Conservation (phyloP, 140 eudicot genomes). For the Oenanthe javanica region DNA sequence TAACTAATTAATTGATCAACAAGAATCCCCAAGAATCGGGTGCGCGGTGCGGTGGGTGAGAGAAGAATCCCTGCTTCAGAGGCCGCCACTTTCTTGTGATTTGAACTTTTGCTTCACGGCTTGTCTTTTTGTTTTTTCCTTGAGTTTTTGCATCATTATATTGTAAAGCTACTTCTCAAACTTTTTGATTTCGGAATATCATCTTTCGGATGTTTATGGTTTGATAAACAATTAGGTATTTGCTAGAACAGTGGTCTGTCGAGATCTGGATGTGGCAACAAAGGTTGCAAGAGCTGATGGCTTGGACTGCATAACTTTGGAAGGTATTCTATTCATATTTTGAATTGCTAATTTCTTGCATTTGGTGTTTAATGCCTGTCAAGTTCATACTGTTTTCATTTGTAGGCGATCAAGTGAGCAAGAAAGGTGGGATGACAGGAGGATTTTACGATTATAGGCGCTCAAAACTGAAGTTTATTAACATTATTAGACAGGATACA, state of each 20-base stretch:
- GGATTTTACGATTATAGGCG: conserved; percentile 92
- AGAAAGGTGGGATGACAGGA: conserved; percentile 99
- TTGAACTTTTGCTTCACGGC: background rate
- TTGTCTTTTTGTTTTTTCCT: background rate
- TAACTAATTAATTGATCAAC: no score
- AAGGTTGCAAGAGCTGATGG: conserved; percentile 88
- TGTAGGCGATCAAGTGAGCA: conserved; percentile 96
- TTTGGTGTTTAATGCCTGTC: background rate
- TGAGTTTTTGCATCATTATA: background rate
- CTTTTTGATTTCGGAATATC: background rate
- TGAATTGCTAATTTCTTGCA: background rate
- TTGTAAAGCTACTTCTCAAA: background rate
- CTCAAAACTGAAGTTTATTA: conserved; percentile 84
- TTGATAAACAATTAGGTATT: conserved; percentile 48
- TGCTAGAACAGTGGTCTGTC: conserved; percentile 89
- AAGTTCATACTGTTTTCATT: conserved; percentile 15
- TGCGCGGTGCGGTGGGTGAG: no score
- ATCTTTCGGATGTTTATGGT: background rate
- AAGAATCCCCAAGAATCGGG: no score
- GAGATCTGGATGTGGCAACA: conserved; percentile 96
- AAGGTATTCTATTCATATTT: conserved; percentile 40
- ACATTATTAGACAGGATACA: conserved; percentile 54
- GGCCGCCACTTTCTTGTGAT: background rate
- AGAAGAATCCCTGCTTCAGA: no score
- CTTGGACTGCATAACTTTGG: conserved; percentile 90